Conservation (phyloP, 768 basidiomycete species). For the Lepiota brunneoincarnata region DNA sequence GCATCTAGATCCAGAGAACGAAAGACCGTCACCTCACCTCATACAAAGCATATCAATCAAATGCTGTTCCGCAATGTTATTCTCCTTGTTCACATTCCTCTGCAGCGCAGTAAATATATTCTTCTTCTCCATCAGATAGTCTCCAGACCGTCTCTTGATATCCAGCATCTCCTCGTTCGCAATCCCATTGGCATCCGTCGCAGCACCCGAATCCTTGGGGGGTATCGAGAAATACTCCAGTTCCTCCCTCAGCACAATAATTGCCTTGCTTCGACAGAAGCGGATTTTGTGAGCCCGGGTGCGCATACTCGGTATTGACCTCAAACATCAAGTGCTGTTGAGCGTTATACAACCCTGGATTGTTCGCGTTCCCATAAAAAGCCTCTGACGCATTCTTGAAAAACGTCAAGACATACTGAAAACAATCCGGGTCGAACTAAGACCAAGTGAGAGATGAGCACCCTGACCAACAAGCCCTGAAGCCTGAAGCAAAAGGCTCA, state of each 20-base stretch:
- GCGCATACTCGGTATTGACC: constrained; percentile 58
- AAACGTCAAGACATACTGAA: constrained; percentile 90
- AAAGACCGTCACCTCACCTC: constrained; percentile 57
- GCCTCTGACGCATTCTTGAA: constrained; percentile 83
- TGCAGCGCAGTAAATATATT: constrained; percentile 98
- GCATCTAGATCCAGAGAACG: constrained; percentile 12
- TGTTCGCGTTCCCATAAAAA: constrained; percentile 84
- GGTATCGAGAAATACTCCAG: constrained; percentile 98
- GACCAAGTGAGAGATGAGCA: constrained; percentile 12
- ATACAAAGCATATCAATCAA: constrained; percentile 99
- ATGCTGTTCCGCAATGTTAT: constrained; percentile 98
- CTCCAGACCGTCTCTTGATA: constrained; percentile 84
- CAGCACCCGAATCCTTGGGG: constrained; percentile 56
- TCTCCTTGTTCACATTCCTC: constrained; percentile 98
- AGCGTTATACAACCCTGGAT: constrained; percentile 72
- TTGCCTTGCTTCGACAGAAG: constrained; percentile 93
- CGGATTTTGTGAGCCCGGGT: constrained; percentile 80
- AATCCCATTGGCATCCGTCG: constrained; percentile 75
- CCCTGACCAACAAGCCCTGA: constrained; percentile 8
- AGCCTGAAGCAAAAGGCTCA: constrained; percentile 43
- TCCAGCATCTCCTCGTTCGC: constrained; percentile 77
- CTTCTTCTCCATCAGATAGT: constrained; percentile 81
- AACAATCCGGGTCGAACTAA: constrained; percentile 97
- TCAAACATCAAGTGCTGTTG: constrained; percentile 76
- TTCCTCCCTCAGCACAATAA: constrained; percentile 97